Percentiles rank a stretch among this genome's conserved stretches.
Conservation (phyloP, 176 grass and related monocot genomes). For the Avena atlantica region DNA sequence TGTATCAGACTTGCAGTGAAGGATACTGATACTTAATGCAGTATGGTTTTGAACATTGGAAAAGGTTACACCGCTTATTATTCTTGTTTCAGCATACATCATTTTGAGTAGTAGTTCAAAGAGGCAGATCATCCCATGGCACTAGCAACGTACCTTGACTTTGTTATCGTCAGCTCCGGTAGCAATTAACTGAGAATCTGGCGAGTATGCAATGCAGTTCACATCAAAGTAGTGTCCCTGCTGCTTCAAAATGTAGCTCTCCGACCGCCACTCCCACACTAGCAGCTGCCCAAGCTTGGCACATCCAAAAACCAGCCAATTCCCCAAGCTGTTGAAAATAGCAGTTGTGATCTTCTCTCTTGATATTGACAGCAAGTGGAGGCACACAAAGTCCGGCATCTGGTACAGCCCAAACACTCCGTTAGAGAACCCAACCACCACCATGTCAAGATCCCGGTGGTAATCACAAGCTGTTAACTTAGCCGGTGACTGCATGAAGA, state of each 20-base stretch:
- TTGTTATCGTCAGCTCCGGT: slow-evolving; percentile 98
- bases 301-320: slow-evolving; percentile 91
- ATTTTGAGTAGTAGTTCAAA: no score
- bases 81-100: not conserved
- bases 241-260: slow-evolving; percentile 95
- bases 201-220: slow-evolving; percentile 93
- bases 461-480: slow-evolving; percentile 89
- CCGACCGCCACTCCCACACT: slow-evolving; percentile 96
- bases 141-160: slow-evolving; percentile 70
- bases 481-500: slow-evolving; percentile 86
- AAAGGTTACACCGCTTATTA: not conserved
- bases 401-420: slow-evolving; percentile 95
- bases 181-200: slow-evolving; percentile 91
- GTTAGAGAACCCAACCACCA: slow-evolving; percentile 84
- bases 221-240: slow-evolving; percentile 99
- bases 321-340: slow-evolving; percentile 84
- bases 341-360: slow-evolving; percentile 94
- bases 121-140: not conserved
- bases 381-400: slow-evolving; percentile 97
- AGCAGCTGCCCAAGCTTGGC: slow-evolving; percentile 92
- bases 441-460: slow-evolving; percentile 87
- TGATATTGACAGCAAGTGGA: slow-evolving; percentile 84
- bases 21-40: not conserved
- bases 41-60: not conserved
- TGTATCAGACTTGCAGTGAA: not conserved